Conservation (phyloP, 768 basidiomycete species). For the Candolleomyces aberdarensis region DNA sequence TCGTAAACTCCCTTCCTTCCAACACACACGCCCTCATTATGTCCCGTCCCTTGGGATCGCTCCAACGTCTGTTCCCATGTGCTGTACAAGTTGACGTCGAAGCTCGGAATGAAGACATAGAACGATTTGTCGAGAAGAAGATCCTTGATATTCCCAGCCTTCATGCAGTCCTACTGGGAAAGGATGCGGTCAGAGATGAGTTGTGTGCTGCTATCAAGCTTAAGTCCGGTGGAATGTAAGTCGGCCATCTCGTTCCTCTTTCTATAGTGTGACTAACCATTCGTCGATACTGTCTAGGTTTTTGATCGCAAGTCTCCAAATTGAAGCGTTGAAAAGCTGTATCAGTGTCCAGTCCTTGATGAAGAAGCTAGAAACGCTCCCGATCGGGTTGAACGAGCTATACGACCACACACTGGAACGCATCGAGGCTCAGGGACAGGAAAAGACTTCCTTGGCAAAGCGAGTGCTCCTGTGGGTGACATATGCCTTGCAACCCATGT, state of each 20-base stretch:
- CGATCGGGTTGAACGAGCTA: not conserved
- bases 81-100: not conserved
- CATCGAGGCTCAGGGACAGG: not conserved
- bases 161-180: not conserved
- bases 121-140: not conserved
- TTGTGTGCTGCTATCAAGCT: not conserved
- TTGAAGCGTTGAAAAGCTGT: not conserved
- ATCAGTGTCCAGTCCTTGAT: not conserved
- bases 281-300: not conserved
- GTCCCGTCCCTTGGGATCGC: not conserved
- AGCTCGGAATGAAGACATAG: not conserved
- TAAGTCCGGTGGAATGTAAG: conserved; percentile 6
- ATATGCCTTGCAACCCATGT: not conserved
- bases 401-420: not conserved
- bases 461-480: not conserved
- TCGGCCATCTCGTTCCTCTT: not conserved
- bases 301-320: not conserved
- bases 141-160: not conserved
- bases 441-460: not conserved
- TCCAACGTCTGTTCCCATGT: not conserved
- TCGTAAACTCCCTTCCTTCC: not conserved
- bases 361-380: not conserved
- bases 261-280: not conserved
- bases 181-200: not conserved
- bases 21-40: not conserved